Conservation (phyloP, 352 stramenopile species). For the Blastocystis sp. region DNA sequence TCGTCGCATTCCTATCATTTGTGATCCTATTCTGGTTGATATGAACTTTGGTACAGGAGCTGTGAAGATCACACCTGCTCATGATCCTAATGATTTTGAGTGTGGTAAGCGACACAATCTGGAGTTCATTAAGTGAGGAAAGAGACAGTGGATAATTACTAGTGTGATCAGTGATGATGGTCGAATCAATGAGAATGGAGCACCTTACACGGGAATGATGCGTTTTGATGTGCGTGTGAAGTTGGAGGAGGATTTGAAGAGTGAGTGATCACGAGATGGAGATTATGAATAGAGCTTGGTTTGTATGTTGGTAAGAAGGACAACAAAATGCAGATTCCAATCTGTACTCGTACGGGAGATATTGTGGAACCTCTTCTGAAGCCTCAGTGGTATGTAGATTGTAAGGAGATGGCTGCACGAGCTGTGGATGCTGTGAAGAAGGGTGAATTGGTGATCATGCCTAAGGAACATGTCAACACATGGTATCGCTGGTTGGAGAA, state of each 20-base stretch:
- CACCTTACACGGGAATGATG: conserved; percentile 83
- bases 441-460: conserved; percentile 85
- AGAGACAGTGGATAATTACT: conserved; percentile 56
- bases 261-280: conserved; percentile 66
- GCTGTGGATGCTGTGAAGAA: conserved; percentile 85
- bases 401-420: conserved; percentile 82
- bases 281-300: conserved; percentile 73
- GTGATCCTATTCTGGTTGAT: conserved; percentile 88
- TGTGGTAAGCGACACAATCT: conserved; percentile 88
- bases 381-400: conserved; percentile 98
- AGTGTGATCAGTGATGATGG: conserved; percentile 86
- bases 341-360: conserved; percentile 93
- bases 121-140: conserved; percentile 82
- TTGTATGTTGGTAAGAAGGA: conserved; percentile 89
- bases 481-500: conserved; percentile 96
- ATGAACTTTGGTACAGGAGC: conserved; percentile 94
- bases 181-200: conserved; percentile 84
- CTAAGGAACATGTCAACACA: conserved; percentile 86
- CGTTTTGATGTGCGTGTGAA: conserved; percentile 80
- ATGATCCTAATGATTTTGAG: conserved; percentile 98
- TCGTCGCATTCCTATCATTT: conserved; percentile 84
- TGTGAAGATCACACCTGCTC: conserved; percentile 91
- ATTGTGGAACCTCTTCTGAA: conserved; percentile 97
- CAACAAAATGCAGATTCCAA: conserved; percentile 93
- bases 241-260: conserved; percentile 72